These are phyloP conservation scores for Paramarasmius palmivorus DNA, from an alignment of 1,284 basidiomycete species.

Conservation along the genomic window DNA sequence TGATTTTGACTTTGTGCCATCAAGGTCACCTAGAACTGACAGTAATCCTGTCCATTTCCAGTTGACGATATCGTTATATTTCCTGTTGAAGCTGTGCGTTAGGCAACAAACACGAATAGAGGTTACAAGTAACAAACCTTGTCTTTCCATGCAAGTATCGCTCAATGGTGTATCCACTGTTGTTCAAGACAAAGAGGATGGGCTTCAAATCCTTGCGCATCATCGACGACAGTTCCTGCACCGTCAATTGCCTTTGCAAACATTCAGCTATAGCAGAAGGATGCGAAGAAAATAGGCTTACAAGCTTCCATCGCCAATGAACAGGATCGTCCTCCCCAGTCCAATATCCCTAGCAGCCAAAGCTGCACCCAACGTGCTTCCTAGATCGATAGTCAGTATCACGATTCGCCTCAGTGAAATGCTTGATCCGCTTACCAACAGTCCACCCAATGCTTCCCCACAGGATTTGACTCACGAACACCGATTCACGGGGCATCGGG, in stretches of 20 bases:
- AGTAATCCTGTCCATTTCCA: slow-evolving; percentile 73
- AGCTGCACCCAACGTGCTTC: slow-evolving; percentile 70
- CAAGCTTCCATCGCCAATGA: slow-evolving; percentile 85
- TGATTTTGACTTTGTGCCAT: slow-evolving; percentile 59
- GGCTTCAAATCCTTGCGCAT: slow-evolving; percentile 67
- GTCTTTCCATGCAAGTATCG: slow-evolving; percentile 71
- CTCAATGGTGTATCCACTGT: slow-evolving; percentile 90
- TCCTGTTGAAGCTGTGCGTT: slow-evolving; percentile 33
- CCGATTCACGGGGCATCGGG: slow-evolving; percentile 65
- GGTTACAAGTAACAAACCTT: slow-evolving; percentile 26
- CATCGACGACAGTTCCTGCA: slow-evolving; percentile 82
- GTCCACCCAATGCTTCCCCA: slow-evolving; percentile 91
- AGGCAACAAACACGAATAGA: slow-evolving; percentile 19
- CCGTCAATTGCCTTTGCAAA: slow-evolving; percentile 62
- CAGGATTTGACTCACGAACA: slow-evolving; percentile 76
- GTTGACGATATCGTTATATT: slow-evolving; percentile 74
- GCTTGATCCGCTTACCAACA: slow-evolving; percentile 52
- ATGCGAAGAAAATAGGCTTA: slow-evolving; percentile 30
- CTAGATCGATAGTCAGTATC: slow-evolving; percentile 22
- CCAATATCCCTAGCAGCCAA: slow-evolving; percentile 74
- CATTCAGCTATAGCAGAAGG: neutral
- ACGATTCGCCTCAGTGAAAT: too few relatives aligned
- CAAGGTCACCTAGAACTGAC: slow-evolving; percentile 53
- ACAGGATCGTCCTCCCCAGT: slow-evolving; percentile 74
- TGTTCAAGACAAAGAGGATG: slow-evolving; percentile 87